Percentiles rank a stretch among this genome's conserved stretches.
Conservation (phyloP, 371 early-diverging fungal species). For the Rhizopus arrhizus region DNA sequence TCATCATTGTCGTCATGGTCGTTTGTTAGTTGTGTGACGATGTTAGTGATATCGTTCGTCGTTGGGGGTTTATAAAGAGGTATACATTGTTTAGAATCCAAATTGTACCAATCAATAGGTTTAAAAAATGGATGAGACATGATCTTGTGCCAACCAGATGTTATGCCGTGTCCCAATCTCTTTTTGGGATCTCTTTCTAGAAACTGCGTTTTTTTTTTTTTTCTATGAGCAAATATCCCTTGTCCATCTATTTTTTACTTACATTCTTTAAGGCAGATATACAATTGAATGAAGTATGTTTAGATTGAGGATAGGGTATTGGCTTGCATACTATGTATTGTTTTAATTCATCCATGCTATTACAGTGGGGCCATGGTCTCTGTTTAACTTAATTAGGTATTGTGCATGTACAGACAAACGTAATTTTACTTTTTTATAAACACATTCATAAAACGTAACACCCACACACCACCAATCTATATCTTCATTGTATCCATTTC, state of each 20-base stretch:
- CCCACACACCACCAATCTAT: slow-evolving; percentile 92
- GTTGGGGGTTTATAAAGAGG: slow-evolving; percentile 51
- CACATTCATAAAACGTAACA: slow-evolving; percentile 69
- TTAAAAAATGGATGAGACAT: slow-evolving; percentile 47
- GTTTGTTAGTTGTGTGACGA: slow-evolving; percentile 3
- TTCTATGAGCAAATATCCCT: background rate
- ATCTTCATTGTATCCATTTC: slow-evolving; percentile 61
- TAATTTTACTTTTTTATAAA: slow-evolving; percentile 49
- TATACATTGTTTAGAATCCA: slow-evolving; percentile 37
- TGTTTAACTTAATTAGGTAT: slow-evolving; percentile 14
- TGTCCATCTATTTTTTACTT: slow-evolving; percentile 8
- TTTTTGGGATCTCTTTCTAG: slow-evolving; percentile 38
- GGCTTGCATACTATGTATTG: slow-evolving; percentile 44
- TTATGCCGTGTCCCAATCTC: slow-evolving; percentile 46
- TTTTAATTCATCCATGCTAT: slow-evolving; percentile 45
- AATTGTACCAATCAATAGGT: slow-evolving; percentile 37
- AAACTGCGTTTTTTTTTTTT: slow-evolving; percentile 25
- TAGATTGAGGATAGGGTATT: slow-evolving; percentile 46
- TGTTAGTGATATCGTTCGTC: background rate
- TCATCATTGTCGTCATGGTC: slow-evolving; percentile 5
- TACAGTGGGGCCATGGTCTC: slow-evolving; percentile 52
- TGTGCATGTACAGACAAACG: slow-evolving; percentile 5
- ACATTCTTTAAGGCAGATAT: slow-evolving; percentile 57
- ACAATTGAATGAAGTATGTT: slow-evolving; percentile 46
- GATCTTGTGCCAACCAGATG: slow-evolving; percentile 35